A percentile compares a stretch with the other conserved stretches of the same genome.
These are phyloP conservation scores for Calonectria leucothoes DNA, from an alignment of 2,329 filamentous ascomycete species.

Conservation along the genomic window DNA sequence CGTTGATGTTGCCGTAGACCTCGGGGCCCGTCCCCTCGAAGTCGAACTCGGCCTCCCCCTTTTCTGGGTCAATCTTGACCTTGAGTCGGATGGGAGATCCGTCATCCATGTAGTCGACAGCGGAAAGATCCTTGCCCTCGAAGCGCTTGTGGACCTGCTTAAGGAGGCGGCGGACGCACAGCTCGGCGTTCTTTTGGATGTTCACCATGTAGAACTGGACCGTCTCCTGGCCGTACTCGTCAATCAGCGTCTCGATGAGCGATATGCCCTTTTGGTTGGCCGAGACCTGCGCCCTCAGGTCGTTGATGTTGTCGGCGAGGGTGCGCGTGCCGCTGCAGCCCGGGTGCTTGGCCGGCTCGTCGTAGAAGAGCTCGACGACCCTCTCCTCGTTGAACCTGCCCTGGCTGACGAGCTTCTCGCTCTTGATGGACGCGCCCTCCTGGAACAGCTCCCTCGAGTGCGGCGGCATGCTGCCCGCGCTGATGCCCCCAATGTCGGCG, in stretches of 20 bases:
- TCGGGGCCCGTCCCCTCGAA: slow-evolving; percentile 84
- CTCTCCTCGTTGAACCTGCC: slow-evolving; percentile 83
- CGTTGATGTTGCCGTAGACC: slow-evolving; percentile 85
- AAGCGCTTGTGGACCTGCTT: slow-evolving; percentile 78
- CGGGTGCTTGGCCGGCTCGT: slow-evolving; percentile 78
- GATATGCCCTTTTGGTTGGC: slow-evolving; percentile 89
- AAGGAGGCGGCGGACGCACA: slow-evolving; percentile 78
- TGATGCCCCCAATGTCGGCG: slow-evolving; percentile 86
- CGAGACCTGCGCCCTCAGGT: slow-evolving; percentile 85
- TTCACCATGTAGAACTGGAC: slow-evolving; percentile 88
- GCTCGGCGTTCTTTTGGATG: slow-evolving; percentile 84
- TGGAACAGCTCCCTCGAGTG: slow-evolving; percentile 74
- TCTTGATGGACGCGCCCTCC: slow-evolving; percentile 72
- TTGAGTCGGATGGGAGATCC: slow-evolving; percentile 81
- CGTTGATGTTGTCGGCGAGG: slow-evolving; percentile 84
- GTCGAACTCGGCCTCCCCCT: slow-evolving; percentile 84
- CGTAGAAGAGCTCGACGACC: slow-evolving; percentile 77
- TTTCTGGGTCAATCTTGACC: slow-evolving; percentile 78
- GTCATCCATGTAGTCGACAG: slow-evolving; percentile 87
- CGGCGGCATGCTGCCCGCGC: slow-evolving; percentile 85
- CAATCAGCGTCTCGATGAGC: slow-evolving; percentile 80
- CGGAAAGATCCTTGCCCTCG: slow-evolving; percentile 75
- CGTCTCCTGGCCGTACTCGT: slow-evolving; percentile 80
- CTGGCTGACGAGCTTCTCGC: slow-evolving; percentile 78
- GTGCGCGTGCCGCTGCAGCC: slow-evolving; percentile 84